Percentiles rank a stretch among this genome's conserved stretches.
These are phyloP conservation scores for Phytophthora podocarpi DNA, from an alignment of 352 stramenopile genomes.

Conservation along the genomic window DNA sequence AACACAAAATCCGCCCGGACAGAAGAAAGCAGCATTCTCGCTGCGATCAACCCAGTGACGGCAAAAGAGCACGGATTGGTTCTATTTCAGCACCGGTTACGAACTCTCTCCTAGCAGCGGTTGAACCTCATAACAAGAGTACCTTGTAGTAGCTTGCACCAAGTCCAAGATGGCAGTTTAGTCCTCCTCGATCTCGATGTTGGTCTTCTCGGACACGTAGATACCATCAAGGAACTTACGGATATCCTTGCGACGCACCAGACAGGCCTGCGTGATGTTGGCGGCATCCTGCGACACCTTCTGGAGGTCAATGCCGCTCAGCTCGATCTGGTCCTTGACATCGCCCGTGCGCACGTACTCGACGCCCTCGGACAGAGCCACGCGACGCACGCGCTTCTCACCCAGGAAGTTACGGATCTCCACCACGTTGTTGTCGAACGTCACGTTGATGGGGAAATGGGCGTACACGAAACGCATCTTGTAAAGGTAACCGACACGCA, in stretches of 20 bases:
- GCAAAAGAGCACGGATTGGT: constrained; percentile 58
- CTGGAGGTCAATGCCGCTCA: constrained; percentile 98
- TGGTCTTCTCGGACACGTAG: constrained; percentile 98
- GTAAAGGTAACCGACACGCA: constrained; percentile 98
- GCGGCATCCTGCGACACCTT: constrained; percentile 93
- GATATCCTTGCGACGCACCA: constrained; percentile 94
- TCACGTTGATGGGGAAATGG: constrained; percentile 99
- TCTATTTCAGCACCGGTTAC: constrained; percentile 51
- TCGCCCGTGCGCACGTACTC: constrained; percentile 94
- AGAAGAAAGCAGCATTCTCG: constrained; percentile 82
- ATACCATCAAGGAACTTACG: constrained; percentile 99
- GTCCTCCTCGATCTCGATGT: constrained; percentile 72
- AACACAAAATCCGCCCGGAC: constrained; percentile 92
- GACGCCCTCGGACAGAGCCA: constrained; percentile 94
- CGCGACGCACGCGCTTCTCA: constrained; percentile 98
- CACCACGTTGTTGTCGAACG: constrained; percentile 92
- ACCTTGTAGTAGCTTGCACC: not conserved
- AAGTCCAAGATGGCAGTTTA: too few species aligned
- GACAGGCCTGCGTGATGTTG: constrained; percentile 87
- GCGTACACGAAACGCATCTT: constrained; percentile 99
- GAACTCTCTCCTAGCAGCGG: constrained; percentile 36
- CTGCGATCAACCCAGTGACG: constrained; percentile 91
- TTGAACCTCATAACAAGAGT: constrained; percentile 24
- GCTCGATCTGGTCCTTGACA: constrained; percentile 99
- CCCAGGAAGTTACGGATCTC: constrained; percentile 99